Evolutionary conservation across 768 basidiomycete species (phyloP).

Genomic region (Fibroporia radiculosa): DNA sequence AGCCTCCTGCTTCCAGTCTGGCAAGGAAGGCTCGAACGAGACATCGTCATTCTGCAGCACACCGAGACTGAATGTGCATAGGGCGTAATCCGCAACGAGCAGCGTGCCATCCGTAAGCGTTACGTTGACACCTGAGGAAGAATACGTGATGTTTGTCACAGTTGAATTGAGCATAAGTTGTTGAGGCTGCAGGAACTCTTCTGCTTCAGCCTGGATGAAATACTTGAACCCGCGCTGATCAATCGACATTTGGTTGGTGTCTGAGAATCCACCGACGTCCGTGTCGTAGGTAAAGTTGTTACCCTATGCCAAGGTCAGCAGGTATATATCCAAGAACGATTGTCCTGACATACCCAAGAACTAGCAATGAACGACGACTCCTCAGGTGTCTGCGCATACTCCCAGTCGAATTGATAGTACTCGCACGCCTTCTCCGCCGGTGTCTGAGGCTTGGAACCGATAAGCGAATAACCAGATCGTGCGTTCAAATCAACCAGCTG

Average conservation of each 20-base stretch:
- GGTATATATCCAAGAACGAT: background rate
- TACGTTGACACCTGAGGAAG: conserved; percentile 37
- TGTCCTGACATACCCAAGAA: conserved; percentile 36
- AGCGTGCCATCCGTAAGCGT: conserved; percentile 34
- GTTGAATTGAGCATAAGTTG: conserved; percentile 44
- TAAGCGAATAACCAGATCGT: conserved; percentile 40
- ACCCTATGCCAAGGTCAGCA: conserved; percentile 28
- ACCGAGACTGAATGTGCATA: conserved; percentile 62
- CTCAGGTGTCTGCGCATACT: conserved; percentile 49
- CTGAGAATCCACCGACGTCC: conserved; percentile 49
- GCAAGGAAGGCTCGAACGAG: conserved; percentile 44
- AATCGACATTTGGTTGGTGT: conserved; percentile 41
- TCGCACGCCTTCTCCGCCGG: conserved; percentile 45
- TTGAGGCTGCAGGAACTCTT: conserved; percentile 38
- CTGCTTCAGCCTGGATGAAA: conserved; percentile 49
- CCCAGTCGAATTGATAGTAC: conserved; percentile 44
- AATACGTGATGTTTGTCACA: conserved; percentile 42
- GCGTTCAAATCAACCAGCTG: conserved; percentile 41
- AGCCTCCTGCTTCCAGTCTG: conserved; percentile 57
- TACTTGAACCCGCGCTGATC: conserved; percentile 57
- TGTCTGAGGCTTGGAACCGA: conserved; percentile 36
- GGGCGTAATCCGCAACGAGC: conserved; percentile 46
- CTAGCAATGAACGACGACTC: conserved; percentile 35
- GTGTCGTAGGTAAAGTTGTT: conserved; percentile 53
- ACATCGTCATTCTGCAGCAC: conserved; percentile 61